A percentile compares a stretch with the other conserved stretches of the same genome.
phyloP scores from a whole-genome alignment of 768 basidiomycete genomes.

The Psilocybe azurescens region DNA sequence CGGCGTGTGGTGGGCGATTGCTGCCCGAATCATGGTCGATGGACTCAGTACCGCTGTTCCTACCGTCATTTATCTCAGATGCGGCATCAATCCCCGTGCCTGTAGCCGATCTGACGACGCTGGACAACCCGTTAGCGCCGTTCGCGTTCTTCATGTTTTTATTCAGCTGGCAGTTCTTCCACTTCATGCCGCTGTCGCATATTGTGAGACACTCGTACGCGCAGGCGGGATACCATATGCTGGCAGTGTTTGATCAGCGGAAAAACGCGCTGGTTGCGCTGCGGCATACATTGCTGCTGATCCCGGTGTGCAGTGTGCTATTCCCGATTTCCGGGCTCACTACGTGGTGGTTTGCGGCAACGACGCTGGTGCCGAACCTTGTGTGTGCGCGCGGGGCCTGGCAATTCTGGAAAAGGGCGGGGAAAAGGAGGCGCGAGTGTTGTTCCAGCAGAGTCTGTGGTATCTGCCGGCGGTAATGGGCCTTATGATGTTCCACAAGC shows the following conservation, averaged over 20 bases:
- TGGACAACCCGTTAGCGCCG: constrained; percentile 85
- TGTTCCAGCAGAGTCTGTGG: constrained; percentile 88
- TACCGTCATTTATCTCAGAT: constrained; percentile 62
- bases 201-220: constrained; percentile 89
- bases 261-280: constrained; percentile 88
- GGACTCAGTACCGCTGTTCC: constrained; percentile 63
- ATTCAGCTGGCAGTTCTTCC: constrained; percentile 98
- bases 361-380: constrained; percentile 76
- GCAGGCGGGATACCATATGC: constrained; percentile 93
- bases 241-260: constrained; percentile 76
- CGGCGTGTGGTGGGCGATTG: constrained; percentile 86
- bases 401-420: constrained; percentile 75
- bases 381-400: constrained; percentile 73
- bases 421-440: constrained; percentile 76
- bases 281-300: constrained; percentile 77
- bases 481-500: constrained; percentile 95
- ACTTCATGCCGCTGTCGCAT: constrained; percentile 94
- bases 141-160: constrained; percentile 83
- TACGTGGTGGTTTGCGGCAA: constrained; percentile 87
- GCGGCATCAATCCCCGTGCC: constrained; percentile 27
- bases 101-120: constrained; percentile 48
- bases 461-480: constrained; percentile 89
- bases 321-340: constrained; percentile 91
- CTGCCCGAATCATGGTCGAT: constrained; percentile 56
- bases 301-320: constrained; percentile 80